phyloP scores from a whole-genome alignment of 2,329 filamentous ascomycete species.

The Passalora sequoiae region DNA sequence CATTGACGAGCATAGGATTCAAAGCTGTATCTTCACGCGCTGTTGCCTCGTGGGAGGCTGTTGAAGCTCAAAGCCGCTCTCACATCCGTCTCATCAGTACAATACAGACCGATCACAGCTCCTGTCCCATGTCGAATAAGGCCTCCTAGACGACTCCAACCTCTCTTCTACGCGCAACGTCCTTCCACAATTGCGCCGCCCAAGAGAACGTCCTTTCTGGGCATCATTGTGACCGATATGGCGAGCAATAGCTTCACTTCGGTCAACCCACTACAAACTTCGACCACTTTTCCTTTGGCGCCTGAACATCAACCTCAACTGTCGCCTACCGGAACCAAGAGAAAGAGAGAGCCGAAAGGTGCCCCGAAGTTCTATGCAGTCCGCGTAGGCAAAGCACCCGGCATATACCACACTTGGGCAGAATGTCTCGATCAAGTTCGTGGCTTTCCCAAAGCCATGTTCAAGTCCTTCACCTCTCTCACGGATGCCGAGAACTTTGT shows the following conservation, averaged over 20 bases:
- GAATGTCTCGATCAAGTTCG: constrained; percentile 59
- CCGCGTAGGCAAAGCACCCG: constrained; percentile 54
- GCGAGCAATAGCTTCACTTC: constrained; percentile 31
- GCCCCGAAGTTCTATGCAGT: constrained; percentile 60
- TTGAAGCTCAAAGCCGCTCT: too few species aligned
- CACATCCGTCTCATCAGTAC: too few species aligned
- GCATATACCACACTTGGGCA: constrained; percentile 59
- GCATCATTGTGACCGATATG: constrained; percentile 11
- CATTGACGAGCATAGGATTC: neutral
- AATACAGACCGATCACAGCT: neutral
- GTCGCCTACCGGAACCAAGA: constrained; percentile 44
- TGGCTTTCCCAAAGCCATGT: constrained; percentile 49
- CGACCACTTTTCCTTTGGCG: too few species aligned
- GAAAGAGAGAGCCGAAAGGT: constrained; percentile 46
- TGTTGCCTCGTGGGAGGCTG: too few species aligned
- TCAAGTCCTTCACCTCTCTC: constrained; percentile 70
- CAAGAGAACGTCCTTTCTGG: too few species aligned
- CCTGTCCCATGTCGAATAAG: neutral
- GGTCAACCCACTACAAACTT: constrained; percentile 21
- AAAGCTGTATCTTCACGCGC: neutral
- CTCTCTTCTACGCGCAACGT: constrained; percentile 8
- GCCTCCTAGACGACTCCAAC: constrained; percentile 1
- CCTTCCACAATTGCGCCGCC: too few species aligned
- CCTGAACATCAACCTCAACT: constrained; percentile 1
- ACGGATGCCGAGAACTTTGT: constrained; percentile 77